These are phyloP conservation scores for Wallacemonas sp. DNA, from an alignment of 208 protist genomes.

Conservation along the genomic window DNA sequence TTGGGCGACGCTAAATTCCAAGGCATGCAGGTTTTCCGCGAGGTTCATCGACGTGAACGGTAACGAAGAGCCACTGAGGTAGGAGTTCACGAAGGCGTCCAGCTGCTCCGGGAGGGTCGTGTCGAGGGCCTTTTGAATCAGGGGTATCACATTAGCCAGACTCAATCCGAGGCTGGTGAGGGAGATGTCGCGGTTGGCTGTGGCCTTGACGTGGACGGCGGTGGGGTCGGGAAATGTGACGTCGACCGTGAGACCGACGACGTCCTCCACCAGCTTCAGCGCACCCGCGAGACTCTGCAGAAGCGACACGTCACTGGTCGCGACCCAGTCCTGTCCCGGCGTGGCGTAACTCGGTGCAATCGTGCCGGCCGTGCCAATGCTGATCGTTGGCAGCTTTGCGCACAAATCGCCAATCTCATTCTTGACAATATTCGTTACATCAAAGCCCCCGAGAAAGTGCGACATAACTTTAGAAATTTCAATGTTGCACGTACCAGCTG, in stretches of 20 bases:
- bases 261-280: slow-evolving; percentile 5
- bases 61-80: background rate
- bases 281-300: background rate
- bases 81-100: background rate
- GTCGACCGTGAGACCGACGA: background rate
- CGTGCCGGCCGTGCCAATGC: background rate
- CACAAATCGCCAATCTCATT: too few relatives aligned
- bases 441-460: too few relatives aligned
- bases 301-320: background rate
- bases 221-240: background rate
- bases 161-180: background rate
- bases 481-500: too few relatives aligned
- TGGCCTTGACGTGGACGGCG: background rate
- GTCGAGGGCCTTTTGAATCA: background rate
- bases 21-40: background rate
- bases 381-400: background rate
- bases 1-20: background rate
- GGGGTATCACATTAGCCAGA: background rate
- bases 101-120: background rate
- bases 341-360: background rate
- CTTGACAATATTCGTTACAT: too few relatives aligned
- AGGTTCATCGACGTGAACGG: background rate
- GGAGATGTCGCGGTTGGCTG: slow-evolving; percentile 1
- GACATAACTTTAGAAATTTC: too few relatives aligned
- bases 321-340: background rate